Conservation (phyloP, 257 asterid genomes). For the Primulina tabacum region DNA sequence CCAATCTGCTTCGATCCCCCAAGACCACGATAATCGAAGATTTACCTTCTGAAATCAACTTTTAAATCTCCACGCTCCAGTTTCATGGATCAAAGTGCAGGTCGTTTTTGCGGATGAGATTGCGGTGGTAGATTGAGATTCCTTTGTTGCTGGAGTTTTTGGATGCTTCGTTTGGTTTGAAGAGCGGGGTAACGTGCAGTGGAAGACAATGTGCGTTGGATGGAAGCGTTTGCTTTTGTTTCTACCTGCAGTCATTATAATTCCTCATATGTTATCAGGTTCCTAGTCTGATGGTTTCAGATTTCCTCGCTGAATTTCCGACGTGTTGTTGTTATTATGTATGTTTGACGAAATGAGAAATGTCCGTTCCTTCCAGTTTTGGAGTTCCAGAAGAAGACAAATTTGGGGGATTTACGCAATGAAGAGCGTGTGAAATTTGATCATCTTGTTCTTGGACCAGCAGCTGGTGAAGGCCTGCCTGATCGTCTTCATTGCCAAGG, state of each 20-base stretch:
- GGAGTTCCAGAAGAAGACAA: slow-evolving; percentile 45
- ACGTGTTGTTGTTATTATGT: not conserved
- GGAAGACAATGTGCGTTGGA: slow-evolving; percentile 58
- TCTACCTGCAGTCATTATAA: slow-evolving; percentile 49
- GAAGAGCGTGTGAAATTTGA: slow-evolving; percentile 52
- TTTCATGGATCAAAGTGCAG: not conserved
- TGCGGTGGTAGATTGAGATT: not conserved
- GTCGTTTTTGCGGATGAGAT: not conserved
- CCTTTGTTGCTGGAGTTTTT: not conserved
- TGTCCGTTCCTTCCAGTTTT: slow-evolving; percentile 47
- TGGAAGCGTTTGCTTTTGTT: slow-evolving; percentile 67
- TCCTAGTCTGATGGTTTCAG: not conserved
- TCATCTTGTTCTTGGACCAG: slow-evolving; percentile 79
- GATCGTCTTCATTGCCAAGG: slow-evolving; percentile 91
- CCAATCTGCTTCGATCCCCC: not conserved
- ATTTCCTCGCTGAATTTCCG: not conserved
- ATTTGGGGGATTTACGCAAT: slow-evolving; percentile 31
- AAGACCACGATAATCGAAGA: not conserved
- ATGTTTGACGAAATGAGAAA: slow-evolving; percentile 8
- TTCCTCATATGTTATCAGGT: slow-evolving; percentile 67
- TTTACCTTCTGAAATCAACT: not conserved
- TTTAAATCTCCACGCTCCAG: not conserved
- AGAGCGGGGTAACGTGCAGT: slow-evolving; percentile 31
- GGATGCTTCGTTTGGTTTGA: slow-evolving; percentile 14
- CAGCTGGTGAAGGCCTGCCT: slow-evolving; percentile 72